These are phyloP conservation scores for Phialophora expanda DNA, from an alignment of 2,329 filamentous ascomycete genomes.

Conservation along the genomic window DNA sequence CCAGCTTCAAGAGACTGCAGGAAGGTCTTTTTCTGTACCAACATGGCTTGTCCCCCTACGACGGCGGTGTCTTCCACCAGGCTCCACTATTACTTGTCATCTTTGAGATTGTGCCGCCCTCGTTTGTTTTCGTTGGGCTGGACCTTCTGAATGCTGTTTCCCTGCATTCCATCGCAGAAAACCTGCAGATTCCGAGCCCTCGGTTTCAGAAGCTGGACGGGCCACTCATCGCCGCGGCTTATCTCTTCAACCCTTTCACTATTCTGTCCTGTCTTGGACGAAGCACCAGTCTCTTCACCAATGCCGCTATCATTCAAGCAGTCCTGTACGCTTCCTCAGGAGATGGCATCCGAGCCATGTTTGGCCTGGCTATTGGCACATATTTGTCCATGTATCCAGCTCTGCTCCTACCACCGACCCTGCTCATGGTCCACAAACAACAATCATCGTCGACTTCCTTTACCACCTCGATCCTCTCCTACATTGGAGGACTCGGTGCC, in stretches of 20 bases:
- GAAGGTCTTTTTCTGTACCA: slow-evolving; percentile 96
- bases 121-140: slow-evolving; percentile 77
- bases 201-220: slow-evolving; percentile 36
- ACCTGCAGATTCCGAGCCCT: slow-evolving; percentile 32
- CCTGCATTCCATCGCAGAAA: slow-evolving; percentile 71
- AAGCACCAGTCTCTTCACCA: slow-evolving; percentile 86
- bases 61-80: slow-evolving; percentile 85
- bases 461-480: slow-evolving; percentile 39
- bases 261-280: slow-evolving; percentile 88
- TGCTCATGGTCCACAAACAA: slow-evolving; percentile 61
- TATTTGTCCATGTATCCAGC: slow-evolving; percentile 93
- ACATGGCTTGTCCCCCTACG: slow-evolving; percentile 94
- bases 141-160: slow-evolving; percentile 84
- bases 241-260: slow-evolving; percentile 93
- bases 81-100: slow-evolving; percentile 88
- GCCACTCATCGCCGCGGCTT: slow-evolving; percentile 58
- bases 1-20: slow-evolving; percentile 98
- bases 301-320: slow-evolving; percentile 82
- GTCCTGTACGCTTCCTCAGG: slow-evolving; percentile 80
- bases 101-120: slow-evolving; percentile 86
- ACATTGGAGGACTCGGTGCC: slow-evolving; percentile 35
- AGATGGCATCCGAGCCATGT: slow-evolving; percentile 74
- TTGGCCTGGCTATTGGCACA: slow-evolving; percentile 82
- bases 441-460: slow-evolving; percentile 29
- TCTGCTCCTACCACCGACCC: slow-evolving; percentile 79